These are phyloP conservation scores for Fusarium chuoi DNA, from an alignment of 2,329 filamentous ascomycete genomes.

Conservation along the genomic window DNA sequence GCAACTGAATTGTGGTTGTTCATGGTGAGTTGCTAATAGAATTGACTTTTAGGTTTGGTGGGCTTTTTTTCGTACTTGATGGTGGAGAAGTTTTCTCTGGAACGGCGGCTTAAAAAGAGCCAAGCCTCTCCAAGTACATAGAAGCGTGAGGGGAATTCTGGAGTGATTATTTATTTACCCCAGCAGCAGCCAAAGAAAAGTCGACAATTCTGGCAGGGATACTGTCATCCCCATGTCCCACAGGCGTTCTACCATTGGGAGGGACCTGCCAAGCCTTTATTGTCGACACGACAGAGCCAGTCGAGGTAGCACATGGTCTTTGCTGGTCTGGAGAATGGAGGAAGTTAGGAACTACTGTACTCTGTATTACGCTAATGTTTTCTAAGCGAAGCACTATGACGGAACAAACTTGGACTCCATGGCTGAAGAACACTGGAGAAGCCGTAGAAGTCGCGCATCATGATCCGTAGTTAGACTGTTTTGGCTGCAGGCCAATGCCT, in stretches of 20 bases:
- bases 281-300: conserved; percentile 32
- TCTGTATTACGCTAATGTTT: conserved; percentile 15
- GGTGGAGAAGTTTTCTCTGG: neutral
- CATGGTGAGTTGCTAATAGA: neutral
- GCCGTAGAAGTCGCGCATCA: neutral
- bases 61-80: neutral
- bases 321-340: conserved; percentile 33
- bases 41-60: neutral
- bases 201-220: neutral
- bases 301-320: conserved; percentile 38
- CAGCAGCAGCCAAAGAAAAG: neutral
- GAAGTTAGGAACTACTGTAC: neutral
- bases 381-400: conserved; percentile 27
- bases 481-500: neutral
- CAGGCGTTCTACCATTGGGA: conserved; percentile 11
- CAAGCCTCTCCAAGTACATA: neutral
- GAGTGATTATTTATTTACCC: neutral
- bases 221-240: conserved; percentile 28
- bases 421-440: neutral
- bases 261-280: conserved; percentile 36
- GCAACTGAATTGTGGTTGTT: neutral
- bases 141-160: neutral
- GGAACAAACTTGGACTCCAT: conserved; percentile 10
- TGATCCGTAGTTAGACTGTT: neutral
- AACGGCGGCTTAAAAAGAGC: conserved; percentile 7